A percentile compares a stretch with the other conserved stretches of the same genome.
phyloP scores from a whole-genome alignment of 257 asterid species.

The Solanum chilense region DNA sequence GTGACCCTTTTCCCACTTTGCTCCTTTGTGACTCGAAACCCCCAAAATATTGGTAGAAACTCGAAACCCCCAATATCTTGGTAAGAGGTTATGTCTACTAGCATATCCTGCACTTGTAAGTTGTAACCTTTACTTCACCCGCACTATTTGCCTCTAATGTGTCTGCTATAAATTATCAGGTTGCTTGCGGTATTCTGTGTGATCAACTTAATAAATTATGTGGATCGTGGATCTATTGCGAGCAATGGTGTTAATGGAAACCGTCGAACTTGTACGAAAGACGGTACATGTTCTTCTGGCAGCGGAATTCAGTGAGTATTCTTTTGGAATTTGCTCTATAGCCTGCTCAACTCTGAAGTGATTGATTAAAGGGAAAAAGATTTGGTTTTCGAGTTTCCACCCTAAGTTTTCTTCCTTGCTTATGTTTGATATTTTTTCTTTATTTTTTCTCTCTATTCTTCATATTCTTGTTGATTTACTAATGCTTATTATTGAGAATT shows the following conservation, averaged over 20 bases:
- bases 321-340: not conserved
- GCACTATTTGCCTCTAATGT: not conserved
- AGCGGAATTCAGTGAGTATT: conserved; percentile 23
- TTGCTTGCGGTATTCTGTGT: conserved; percentile 27
- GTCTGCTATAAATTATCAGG: conserved; percentile 9
- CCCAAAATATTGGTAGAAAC: too few relatives aligned
- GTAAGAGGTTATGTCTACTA: not conserved
- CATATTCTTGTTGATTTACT: not conserved
- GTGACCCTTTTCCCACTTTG: not conserved
- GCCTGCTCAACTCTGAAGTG: not conserved
- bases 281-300: conserved; percentile 24
- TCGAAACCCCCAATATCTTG: too few relatives aligned
- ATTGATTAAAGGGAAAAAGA: not conserved
- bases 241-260: conserved; percentile 37
- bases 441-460: not conserved
- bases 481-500: not conserved
- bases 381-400: not conserved
- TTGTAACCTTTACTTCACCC: not conserved
- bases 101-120: not conserved
- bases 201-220: conserved; percentile 26
- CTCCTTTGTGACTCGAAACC: not conserved
- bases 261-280: conserved; percentile 8
- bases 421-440: not conserved
- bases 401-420: not conserved
- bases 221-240: conserved; percentile 36